A percentile compares a stretch with the other conserved stretches of the same genome.
These are phyloP conservation scores for Exsudoporus frostii DNA, from an alignment of 768 basidiomycete species.

Conservation along the genomic window DNA sequence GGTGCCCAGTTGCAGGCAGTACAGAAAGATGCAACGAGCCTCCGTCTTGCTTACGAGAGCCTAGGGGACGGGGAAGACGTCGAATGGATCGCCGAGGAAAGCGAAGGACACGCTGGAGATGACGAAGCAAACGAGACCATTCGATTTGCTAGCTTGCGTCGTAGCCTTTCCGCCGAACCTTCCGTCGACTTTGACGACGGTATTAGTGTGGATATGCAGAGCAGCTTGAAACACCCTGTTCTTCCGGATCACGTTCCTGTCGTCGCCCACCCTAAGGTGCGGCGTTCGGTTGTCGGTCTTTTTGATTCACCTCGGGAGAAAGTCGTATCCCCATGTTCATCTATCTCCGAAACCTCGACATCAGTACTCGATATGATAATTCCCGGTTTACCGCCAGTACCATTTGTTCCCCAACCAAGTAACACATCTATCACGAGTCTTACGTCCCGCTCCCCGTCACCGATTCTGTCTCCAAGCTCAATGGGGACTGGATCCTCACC, in stretches of 20 bases:
- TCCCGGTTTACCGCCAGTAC: constrained; percentile 32
- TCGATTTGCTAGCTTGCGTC: constrained; percentile 29
- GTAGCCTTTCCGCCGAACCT: constrained; percentile 20
- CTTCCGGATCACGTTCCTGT: constrained; percentile 19
- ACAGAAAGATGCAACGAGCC: constrained; percentile 68
- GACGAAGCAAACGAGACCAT: constrained; percentile 32
- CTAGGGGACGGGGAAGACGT: constrained; percentile 52
- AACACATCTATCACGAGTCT: constrained; percentile 18
- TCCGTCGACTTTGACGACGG: constrained; percentile 20
- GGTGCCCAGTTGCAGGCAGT: constrained; percentile 60
- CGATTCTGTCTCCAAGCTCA: constrained; percentile 5
- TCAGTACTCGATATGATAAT: constrained; percentile 31
- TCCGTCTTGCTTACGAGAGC: constrained; percentile 66
- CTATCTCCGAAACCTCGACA: constrained; percentile 15
- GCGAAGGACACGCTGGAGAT: constrained; percentile 30
- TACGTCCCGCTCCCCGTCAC: constrained; percentile 23
- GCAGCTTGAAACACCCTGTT: constrained; percentile 21
- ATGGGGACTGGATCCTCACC: constrained; percentile 6
- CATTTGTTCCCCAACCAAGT: constrained; percentile 33
- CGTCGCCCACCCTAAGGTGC: constrained; percentile 28
- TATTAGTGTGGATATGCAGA: constrained; percentile 23
- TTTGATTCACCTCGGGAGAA: constrained; percentile 42
- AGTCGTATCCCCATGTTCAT: constrained; percentile 3
- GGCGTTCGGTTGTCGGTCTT: constrained; percentile 60
- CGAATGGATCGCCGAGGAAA: constrained; percentile 42